Base-by-base conservation (phyloP, 2,329 filamentous ascomycete species). In the Cordyceps tenuipes region DNA sequence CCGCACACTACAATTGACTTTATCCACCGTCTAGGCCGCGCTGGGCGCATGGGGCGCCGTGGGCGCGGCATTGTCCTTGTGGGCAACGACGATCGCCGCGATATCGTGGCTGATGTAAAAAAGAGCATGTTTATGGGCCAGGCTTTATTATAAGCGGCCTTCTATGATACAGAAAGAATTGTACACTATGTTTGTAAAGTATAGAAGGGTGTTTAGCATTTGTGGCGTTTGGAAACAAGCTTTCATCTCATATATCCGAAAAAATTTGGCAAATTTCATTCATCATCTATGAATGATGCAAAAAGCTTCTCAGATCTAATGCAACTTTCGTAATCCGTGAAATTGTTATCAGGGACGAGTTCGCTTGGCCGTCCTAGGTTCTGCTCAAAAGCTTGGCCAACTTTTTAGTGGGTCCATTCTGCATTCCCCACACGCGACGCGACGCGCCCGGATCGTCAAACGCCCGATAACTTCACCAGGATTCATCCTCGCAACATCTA, bases 1-100 rank as follows among this genome's bases (percentile, higher is more conserved):
- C 94, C 94, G 5, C 93, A 97, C 70, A 96, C 90, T 0, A 96
- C 91, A 0, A 95, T 99, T 62, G 95, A 99, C 73, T 99, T 99
- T 68, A 97, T 99, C 68, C 95, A 99, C 73, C 88, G 95, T 17
- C 83, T 97, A 5, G 94, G 94, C 17, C 83, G 94, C 61, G 91
- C 94, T 1, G 94, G 94, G 0, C 84, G 94, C 39, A 97, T 97
- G 91, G 91, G 91, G 3, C 83, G 91, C 63, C 83, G 94, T 71
- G 94, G 94, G 17, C 82, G 92, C 60, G 94, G 91, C 21, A 86
- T 97, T 64, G 92, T 97, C 31, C 77, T 99, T 41, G 90, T 97
- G 1, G 93, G 92, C 63, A 93, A 89, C 72, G 83, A 91, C 63
- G 94, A 97, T 72, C 80, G 94, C 57, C 89, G 88, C 69, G 93